Evolutionary conservation across 176 grass and related monocot species (phyloP).

Genomic region (Puya raimondii): DNA sequence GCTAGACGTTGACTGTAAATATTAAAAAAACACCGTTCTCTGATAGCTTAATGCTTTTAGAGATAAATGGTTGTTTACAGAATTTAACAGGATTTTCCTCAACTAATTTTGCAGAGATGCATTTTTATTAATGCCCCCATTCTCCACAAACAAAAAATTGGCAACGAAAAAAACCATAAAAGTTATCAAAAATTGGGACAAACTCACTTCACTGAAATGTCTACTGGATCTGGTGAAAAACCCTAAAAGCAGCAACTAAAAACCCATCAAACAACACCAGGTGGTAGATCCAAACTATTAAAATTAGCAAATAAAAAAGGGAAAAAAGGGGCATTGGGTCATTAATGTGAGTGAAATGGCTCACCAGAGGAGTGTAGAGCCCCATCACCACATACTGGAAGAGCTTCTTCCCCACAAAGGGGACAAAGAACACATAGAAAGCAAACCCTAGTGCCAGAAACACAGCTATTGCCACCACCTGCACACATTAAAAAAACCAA

Average conservation of each 20-base stretch:
- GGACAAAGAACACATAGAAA: constrained; percentile 95
- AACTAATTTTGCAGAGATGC: no score
- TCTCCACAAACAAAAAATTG: neutral
- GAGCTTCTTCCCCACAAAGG: constrained; percentile 59
- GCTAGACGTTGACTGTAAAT: no score
- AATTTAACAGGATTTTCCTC: no score
- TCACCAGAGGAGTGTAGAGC: constrained; percentile 88
- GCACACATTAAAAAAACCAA: constrained; percentile 10
- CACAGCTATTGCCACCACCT: constrained; percentile 95
- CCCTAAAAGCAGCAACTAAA: neutral
- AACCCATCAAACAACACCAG: neutral
- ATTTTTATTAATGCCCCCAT: neutral
- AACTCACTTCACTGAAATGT: neutral
- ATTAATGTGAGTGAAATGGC: neutral
- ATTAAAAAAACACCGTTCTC: no score
- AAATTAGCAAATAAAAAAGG: neutral
- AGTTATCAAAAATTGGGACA: neutral
- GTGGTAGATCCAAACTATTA: no score
- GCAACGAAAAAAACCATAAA: neutral
- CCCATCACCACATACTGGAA: constrained; percentile 57
- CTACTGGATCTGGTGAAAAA: neutral
- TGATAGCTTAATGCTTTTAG: no score
- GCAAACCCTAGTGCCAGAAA: constrained; percentile 88
- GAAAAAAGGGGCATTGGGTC: neutral
- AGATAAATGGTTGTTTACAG: no score